Percentiles rank a stretch among this genome's conserved stretches.
Conservation (phyloP, 225 moss, liverwort and hornwort genomes). For the Rhytidiadelphus loreus region DNA sequence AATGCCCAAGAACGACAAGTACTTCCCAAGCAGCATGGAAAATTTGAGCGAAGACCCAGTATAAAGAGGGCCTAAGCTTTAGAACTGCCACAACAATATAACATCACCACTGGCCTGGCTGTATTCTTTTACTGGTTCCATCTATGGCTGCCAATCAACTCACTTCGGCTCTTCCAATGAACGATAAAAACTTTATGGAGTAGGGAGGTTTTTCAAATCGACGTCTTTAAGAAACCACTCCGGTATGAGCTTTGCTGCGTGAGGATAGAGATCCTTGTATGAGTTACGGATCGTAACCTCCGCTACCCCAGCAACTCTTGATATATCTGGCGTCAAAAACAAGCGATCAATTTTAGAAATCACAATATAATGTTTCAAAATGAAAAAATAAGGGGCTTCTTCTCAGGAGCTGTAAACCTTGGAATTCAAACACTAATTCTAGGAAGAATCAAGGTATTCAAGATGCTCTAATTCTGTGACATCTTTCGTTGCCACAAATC, state of each 20-base stretch:
- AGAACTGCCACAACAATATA: neutral
- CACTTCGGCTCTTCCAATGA: neutral
- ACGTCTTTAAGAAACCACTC: slow-evolving; percentile 88
- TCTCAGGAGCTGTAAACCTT: neutral
- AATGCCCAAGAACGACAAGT: neutral
- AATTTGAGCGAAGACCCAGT: neutral
- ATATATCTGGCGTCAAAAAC: slow-evolving; percentile 52
- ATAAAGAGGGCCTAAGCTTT: neutral
- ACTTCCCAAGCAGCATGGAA: neutral
- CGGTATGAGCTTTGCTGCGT: slow-evolving; percentile 80
- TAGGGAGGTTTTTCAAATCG: slow-evolving; percentile 65
- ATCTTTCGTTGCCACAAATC: neutral
- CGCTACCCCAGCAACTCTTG: slow-evolving; percentile 77
- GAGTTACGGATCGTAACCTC: slow-evolving; percentile 84
- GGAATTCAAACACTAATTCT: neutral
- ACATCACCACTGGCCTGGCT: neutral
- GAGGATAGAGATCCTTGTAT: slow-evolving; percentile 84
- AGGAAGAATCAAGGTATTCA: neutral
- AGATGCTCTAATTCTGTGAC: neutral
- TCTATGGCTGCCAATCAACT: neutral
- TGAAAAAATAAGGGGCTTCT: too few species aligned
- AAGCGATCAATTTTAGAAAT: neutral
- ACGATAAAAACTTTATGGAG: slow-evolving; percentile 25
- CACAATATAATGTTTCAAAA: neutral
- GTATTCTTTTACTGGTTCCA: neutral